phyloP scores from a whole-genome alignment of 2,329 filamentous ascomycete species.

The Teratosphaeria destructans region DNA sequence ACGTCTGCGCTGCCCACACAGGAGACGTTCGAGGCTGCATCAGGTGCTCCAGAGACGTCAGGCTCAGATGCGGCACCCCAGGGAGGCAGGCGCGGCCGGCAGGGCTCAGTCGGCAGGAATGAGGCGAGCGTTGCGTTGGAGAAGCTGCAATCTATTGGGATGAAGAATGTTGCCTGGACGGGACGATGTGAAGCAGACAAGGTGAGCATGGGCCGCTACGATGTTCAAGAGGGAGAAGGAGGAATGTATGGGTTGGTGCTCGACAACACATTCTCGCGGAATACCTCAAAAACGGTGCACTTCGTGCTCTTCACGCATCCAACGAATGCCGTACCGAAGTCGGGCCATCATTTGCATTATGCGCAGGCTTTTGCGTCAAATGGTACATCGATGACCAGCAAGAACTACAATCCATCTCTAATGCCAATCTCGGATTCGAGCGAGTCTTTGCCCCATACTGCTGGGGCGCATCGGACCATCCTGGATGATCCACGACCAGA shows the following conservation, averaged over 20 bases:
- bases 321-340: conserved; percentile 66
- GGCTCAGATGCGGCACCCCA: conserved; percentile 27
- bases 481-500: conserved; percentile 31
- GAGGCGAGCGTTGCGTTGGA: conserved; percentile 53
- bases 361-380: conserved; percentile 43
- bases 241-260: conserved; percentile 96
- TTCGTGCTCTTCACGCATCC: conserved; percentile 93
- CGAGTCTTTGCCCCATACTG: conserved; percentile 38
- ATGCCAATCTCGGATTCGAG: conserved; percentile 37
- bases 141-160: conserved; percentile 51
- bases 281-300: conserved; percentile 85
- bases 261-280: conserved; percentile 98
- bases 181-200: conserved; percentile 96
- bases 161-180: conserved; percentile 62
- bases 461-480: conserved; percentile 16
- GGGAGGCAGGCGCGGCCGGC: conserved; percentile 33
- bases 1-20: conserved; percentile 34
- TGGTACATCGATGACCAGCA: conserved; percentile 25
- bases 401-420: conserved; percentile 30
- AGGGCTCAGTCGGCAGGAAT: conserved; percentile 33
- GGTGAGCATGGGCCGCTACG: conserved; percentile 80
- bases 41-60: conserved; percentile 4
- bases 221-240: conserved; percentile 61
- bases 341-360: conserved; percentile 56
- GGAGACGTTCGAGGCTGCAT: conserved; percentile 28